phyloP scores from a whole-genome alignment of 1,139 yeast genomes.

The Chernovozyma aurita region DNA sequence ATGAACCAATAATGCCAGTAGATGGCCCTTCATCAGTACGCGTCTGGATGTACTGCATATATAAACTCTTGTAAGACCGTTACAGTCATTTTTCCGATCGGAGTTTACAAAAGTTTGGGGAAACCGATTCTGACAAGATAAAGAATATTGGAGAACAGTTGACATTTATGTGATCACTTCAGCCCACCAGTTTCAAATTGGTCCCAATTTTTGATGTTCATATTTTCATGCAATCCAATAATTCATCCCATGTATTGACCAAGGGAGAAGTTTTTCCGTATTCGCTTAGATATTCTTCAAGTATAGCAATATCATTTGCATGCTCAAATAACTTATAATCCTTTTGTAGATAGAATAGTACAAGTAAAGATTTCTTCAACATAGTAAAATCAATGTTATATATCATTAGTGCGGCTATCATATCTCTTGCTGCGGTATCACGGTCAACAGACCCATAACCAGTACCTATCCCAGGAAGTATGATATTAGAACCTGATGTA shows the following conservation, averaged over 20 bases:
- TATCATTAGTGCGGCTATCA: slow-evolving; percentile 18
- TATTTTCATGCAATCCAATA: slow-evolving; percentile 1
- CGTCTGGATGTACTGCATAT: no score
- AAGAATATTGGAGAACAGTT: no score
- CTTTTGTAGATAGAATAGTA: slow-evolving; percentile 18
- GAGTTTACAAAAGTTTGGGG: no score
- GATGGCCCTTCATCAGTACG: no score
- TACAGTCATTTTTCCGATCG: no score
- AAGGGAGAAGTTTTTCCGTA: neutral
- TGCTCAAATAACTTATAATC: slow-evolving; percentile 13
- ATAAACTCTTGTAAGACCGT: no score
- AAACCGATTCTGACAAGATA: no score
- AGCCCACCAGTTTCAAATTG: no score
- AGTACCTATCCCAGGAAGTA: slow-evolving; percentile 29
- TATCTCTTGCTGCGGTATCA: slow-evolving; percentile 15
- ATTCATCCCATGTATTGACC: neutral
- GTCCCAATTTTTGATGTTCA: no score
- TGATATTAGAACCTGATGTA: slow-evolving; percentile 9
- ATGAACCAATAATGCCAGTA: no score
- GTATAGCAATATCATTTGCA: neutral
- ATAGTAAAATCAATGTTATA: slow-evolving; percentile 11
- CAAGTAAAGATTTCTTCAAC: slow-evolving; percentile 14
- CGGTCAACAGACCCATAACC: slow-evolving; percentile 22
- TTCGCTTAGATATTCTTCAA: slow-evolving; percentile 1
- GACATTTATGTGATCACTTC: no score